Conservation (phyloP, 176 grass and related monocot species). For the Rhipidocladum racemiflorum region DNA sequence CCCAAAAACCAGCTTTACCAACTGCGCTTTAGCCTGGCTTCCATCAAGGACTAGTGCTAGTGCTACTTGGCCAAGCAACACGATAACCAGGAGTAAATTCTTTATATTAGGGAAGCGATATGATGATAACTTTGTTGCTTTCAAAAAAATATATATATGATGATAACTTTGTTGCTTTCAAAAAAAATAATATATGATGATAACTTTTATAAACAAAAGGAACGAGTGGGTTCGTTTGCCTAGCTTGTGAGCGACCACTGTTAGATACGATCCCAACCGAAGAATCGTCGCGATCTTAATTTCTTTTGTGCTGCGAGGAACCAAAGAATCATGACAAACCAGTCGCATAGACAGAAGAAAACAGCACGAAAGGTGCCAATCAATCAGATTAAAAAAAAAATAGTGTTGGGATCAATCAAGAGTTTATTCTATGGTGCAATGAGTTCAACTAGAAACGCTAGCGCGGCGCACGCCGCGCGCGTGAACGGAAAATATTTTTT, state of each 20-base stretch:
- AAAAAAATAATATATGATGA: not conserved
- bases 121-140: not conserved
- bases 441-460: too few species aligned
- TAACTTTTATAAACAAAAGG: not conserved
- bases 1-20: not conserved
- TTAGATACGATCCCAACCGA: not conserved
- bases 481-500: too few species aligned
- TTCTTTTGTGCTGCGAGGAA: not conserved
- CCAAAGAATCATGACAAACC: not conserved
- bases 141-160: not conserved
- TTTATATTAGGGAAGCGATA: not conserved
- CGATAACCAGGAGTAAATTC: not conserved
- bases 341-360: not conserved
- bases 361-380: not conserved
- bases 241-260: not conserved
- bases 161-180: not conserved
- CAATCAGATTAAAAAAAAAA: not conserved
- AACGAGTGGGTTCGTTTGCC: not conserved
- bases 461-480: too few species aligned
- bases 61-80: not conserved
- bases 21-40: constrained; percentile 15
- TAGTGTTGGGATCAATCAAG: not conserved
- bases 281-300: not conserved
- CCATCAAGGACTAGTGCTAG: not conserved
- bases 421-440: not conserved